Evolutionary conservation across 1,139 yeast genomes (phyloP).

Genomic region (Scheffersomyces segobiensis): DNA sequence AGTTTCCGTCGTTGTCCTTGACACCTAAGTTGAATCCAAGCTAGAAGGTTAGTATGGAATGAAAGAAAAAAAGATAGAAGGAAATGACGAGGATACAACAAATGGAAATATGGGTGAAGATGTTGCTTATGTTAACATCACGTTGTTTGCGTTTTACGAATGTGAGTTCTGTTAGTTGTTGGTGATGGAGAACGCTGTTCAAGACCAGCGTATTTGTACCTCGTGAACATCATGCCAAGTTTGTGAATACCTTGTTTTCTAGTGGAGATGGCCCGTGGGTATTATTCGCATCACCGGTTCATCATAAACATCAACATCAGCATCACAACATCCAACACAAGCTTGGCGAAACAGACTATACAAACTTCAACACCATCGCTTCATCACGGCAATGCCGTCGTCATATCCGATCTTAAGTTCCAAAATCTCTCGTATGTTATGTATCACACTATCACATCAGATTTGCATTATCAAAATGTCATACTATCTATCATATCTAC

Average conservation of each 20-base stretch:
- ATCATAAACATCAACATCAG: not conserved
- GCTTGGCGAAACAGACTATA: not conserved
- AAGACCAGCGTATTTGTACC: too few species aligned
- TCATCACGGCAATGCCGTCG: not conserved
- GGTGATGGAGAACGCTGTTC: too few species aligned
- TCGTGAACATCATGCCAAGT: not conserved
- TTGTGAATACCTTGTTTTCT: not conserved
- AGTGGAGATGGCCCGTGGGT: not conserved
- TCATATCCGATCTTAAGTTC: not conserved
- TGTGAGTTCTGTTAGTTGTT: too few species aligned
- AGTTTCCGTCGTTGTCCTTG: slow-evolving; percentile 63
- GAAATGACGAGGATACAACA: not conserved
- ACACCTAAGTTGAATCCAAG: slow-evolving; percentile 84
- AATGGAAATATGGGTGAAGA: too few species aligned
- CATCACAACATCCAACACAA: not conserved
- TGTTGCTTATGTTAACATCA: not conserved
- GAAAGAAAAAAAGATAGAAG: not conserved
- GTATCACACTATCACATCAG: not conserved
- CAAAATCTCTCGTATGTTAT: not conserved
- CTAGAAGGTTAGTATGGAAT: slow-evolving; percentile 28
- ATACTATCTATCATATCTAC: not conserved
- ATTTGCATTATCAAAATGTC: not conserved
- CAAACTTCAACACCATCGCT: not conserved
- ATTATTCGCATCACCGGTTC: not conserved
- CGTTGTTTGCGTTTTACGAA: not conserved